Conservation (phyloP, 2,329 filamentous ascomycete genomes). For the Penicillium sp. region DNA sequence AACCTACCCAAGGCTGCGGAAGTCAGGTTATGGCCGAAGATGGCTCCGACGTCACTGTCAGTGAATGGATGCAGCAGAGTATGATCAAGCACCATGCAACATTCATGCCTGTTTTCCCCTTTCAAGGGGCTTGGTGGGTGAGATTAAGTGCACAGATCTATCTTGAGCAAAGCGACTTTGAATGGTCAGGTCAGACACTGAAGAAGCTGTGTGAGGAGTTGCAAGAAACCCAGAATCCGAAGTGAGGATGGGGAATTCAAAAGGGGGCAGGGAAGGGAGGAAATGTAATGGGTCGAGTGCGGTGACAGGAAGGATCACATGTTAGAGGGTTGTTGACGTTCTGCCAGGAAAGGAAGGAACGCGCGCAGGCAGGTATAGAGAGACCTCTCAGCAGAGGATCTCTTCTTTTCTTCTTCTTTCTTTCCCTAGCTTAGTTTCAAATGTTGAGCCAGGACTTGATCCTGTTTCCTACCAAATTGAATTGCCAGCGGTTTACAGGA, state of each 20-base stretch:
- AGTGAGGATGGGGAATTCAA: background rate
- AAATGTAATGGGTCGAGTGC: too few species aligned
- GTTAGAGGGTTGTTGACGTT: too few species aligned
- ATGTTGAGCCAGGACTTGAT: too few species aligned
- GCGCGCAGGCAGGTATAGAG: too few species aligned
- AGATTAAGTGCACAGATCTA: slow-evolving; percentile 78
- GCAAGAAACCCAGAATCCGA: background rate
- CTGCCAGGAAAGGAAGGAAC: too few species aligned
- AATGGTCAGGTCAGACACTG: slow-evolving; percentile 57
- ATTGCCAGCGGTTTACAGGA: too few species aligned
- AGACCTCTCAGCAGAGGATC: too few species aligned
- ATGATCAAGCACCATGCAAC: slow-evolving; percentile 64
- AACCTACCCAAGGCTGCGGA: slow-evolving; percentile 18
- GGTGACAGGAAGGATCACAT: too few species aligned
- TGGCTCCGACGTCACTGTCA: slow-evolving; percentile 37
- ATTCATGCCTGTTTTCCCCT: slow-evolving; percentile 64
- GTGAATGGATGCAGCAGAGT: slow-evolving; percentile 58
- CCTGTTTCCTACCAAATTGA: too few species aligned
- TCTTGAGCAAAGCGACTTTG: slow-evolving; percentile 71
- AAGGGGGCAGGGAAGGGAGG: too few species aligned
- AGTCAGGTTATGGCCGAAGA: slow-evolving; percentile 2
- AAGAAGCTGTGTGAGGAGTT: slow-evolving; percentile 56
- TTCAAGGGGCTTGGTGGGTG: slow-evolving; percentile 64
- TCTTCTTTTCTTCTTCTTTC: too few species aligned
- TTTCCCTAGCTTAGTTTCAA: too few species aligned